Base-by-base conservation (phyloP, 192 early-diverging fungal species). In the Entophlyctis helioformis region DNA sequence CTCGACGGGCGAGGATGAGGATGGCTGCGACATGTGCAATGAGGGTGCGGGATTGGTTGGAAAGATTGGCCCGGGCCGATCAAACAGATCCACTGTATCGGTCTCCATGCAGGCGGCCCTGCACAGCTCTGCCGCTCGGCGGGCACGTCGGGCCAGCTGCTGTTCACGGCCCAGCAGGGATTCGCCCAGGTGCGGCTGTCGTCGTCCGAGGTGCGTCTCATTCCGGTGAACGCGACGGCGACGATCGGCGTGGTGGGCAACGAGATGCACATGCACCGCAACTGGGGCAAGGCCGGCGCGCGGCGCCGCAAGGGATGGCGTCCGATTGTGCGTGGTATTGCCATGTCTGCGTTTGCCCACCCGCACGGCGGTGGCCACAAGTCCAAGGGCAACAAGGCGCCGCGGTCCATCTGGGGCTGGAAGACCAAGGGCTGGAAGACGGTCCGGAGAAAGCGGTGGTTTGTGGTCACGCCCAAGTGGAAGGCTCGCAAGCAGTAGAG, bases 291-390 rank as follows among this genome's bases (percentile, higher is more conserved):
- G 47, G 94, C 94, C 42, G 94, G 94, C 38, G 80, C 85, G 31
- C 63, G 70, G 31, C 59, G 91, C 40, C 74, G 83, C 56, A 61
- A 77, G 32, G 92, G 92, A n/a, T 78, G 81, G 60, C 76, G 95
- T 43, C 95, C 95, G 13, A 77, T 75, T 19, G 91, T 95, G 42
- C 81, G 95, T 55, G 95, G 95, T 79, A 85, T 89, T 47, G 88
- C 91, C n/a, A 85, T 85, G 85, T 94, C 86, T 70, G 80, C 87
- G 8, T 67, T 71, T 39, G 89, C 91, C 66, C 95, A 98, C 71
- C 95, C 95, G 46, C 91, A 93, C 62, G 95, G 95, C 67, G 95
- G 95, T 83, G 91, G 91, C 52, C 77, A 85, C 27, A 94, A 97
- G 59, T 83, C 79, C 44, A 97, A 95, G 80, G 86, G 93, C 32